phyloP scores from a whole-genome alignment of 805 yeast species.

The Ogataea chonburiensis region DNA sequence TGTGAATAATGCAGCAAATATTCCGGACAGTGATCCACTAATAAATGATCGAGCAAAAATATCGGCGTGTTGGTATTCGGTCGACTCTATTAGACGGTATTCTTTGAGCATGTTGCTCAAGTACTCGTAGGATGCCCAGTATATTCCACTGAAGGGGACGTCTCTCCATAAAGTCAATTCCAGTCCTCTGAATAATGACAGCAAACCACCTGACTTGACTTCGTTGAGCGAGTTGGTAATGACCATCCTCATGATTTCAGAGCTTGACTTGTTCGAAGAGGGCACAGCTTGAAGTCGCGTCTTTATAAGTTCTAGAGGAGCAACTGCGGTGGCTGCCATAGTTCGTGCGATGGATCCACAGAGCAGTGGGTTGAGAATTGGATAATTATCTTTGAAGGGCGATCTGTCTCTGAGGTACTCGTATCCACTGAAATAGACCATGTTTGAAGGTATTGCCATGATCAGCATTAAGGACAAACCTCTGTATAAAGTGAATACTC shows the following conservation, averaged over 20 bases:
- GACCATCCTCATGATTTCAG: conserved; percentile 49
- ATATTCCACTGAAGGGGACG: conserved; percentile 93
- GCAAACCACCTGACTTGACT: conserved; percentile 54
- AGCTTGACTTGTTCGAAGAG: conserved; percentile 34
- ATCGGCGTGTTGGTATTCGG: conserved; percentile 22
- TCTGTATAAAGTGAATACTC: conserved; percentile 77
- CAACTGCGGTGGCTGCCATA: conserved; percentile 77
- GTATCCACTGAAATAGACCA: conserved; percentile 92
- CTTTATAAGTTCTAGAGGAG: conserved; percentile 85
- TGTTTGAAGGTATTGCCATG: conserved; percentile 92
- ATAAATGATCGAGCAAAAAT: conserved; percentile 65
- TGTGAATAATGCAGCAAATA: conserved; percentile 80
- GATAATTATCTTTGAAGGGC: conserved; percentile 41
- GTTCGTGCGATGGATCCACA: conserved; percentile 86
- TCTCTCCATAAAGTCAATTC: conserved; percentile 93
- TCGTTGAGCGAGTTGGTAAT: conserved; percentile 36
- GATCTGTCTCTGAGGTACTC: conserved; percentile 81
- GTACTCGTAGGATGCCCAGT: conserved; percentile 86
- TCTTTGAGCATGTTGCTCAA: conserved; percentile 32
- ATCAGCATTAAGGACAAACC: conserved; percentile 78
- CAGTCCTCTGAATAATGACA: conserved; percentile 77
- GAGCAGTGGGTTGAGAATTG: conserved; percentile 62
- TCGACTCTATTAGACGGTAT: conserved; percentile 21
- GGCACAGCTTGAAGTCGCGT: conserved; percentile 92
- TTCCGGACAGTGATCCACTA: conserved; percentile 82